Evolutionary conservation across 208 protist genomes (phyloP).

Genomic region (Leishmania mexicana): DNA sequence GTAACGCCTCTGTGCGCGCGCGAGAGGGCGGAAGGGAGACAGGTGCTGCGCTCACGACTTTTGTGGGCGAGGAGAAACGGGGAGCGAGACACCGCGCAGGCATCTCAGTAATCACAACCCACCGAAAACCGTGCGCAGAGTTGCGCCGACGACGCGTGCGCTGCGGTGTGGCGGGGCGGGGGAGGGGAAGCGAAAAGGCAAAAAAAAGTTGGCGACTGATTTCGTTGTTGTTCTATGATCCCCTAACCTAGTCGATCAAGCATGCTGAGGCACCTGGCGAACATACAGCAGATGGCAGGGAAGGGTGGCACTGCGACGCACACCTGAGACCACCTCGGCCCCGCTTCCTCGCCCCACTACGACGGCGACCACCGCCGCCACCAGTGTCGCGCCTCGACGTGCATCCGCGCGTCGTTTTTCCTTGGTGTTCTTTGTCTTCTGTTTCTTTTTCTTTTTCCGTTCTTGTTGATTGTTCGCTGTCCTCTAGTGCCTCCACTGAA

Average conservation of each 20-base stretch:
- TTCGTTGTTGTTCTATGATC: too few species aligned
- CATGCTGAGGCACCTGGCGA: neutral
- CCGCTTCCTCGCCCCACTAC: neutral
- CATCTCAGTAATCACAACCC: neutral
- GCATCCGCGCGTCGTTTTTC: neutral
- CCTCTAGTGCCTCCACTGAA: neutral
- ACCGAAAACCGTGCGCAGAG: too few species aligned
- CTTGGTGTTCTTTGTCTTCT: too few species aligned
- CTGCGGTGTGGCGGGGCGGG: too few species aligned
- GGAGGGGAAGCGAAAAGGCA: too few species aligned
- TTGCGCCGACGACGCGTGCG: too few species aligned
- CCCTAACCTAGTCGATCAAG: neutral
- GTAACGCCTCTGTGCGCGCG: slow-evolving; percentile 9
- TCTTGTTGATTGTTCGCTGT: neutral
- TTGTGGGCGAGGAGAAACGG: too few species aligned
- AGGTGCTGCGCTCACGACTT: neutral
- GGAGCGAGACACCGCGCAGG: neutral
- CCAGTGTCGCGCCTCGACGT: neutral
- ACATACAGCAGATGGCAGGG: neutral
- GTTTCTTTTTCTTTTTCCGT: neutral
- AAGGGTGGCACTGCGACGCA: neutral
- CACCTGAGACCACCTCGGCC: neutral
- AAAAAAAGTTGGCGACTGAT: neutral
- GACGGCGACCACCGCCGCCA: too few species aligned
- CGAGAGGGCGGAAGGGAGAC: neutral